Evolutionary conservation across 2,329 filamentous ascomycete species (phyloP).

Genomic region (Cladophialophora bantiana): DNA sequence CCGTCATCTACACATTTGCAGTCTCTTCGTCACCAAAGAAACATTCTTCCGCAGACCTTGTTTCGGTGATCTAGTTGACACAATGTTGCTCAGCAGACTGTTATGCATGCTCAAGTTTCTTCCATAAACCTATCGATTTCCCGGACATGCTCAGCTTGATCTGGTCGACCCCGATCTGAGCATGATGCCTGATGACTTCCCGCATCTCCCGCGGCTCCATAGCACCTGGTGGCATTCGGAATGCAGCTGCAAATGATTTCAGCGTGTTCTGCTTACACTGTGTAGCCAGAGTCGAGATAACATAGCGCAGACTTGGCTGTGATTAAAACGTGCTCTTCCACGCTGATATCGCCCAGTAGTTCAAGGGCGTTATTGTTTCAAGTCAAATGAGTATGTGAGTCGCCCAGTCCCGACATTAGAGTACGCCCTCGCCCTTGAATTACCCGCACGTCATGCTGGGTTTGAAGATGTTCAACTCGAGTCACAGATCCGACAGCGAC

Average conservation of each 20-base stretch:
- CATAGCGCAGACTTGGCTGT: background rate
- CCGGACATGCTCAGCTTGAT: conserved; percentile 55
- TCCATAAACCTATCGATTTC: conserved; percentile 46
- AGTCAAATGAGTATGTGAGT: background rate
- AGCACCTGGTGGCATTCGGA: background rate
- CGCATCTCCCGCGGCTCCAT: conserved; percentile 45
- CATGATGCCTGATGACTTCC: conserved; percentile 47
- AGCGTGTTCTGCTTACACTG: background rate
- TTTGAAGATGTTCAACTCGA: background rate
- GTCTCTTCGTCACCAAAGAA: background rate
- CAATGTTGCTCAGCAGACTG: background rate
- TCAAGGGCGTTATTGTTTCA: background rate
- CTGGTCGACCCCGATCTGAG: conserved; percentile 49
- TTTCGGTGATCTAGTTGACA: background rate
- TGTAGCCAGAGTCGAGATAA: background rate
- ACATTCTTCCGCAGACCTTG: background rate
- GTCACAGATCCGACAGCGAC: background rate
- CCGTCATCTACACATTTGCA: background rate
- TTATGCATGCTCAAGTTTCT: background rate
- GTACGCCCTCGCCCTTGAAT: background rate
- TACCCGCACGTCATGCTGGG: background rate
- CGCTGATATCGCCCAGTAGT: background rate
- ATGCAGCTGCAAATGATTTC: background rate
- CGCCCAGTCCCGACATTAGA: background rate
- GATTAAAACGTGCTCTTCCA: background rate